These are phyloP conservation scores for Durotheca rogersii DNA, from an alignment of 495 filamentous ascomycete genomes.

Conservation along the genomic window DNA sequence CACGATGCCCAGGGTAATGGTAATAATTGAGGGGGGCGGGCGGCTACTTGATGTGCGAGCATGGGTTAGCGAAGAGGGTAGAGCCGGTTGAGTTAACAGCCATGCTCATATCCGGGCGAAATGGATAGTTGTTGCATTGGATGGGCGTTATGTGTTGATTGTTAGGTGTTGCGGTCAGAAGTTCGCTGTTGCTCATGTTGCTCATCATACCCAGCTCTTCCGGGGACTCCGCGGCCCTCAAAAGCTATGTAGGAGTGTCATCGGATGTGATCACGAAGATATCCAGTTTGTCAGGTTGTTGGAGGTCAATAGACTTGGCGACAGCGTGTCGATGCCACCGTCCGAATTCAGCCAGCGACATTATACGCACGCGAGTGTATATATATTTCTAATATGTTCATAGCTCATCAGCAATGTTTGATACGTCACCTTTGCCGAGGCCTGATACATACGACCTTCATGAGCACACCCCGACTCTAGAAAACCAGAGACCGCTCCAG, in stretches of 20 bases:
- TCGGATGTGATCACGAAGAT: slow-evolving; percentile 27
- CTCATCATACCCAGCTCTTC: slow-evolving; percentile 21
- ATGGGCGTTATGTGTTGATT: slow-evolving; percentile 26
- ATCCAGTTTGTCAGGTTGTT: slow-evolving; percentile 12
- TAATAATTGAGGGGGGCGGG: slow-evolving; percentile 1
- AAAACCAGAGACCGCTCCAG: no score
- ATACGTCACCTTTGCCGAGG: no score
- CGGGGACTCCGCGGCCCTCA: slow-evolving; percentile 4
- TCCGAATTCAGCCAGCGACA: no score
- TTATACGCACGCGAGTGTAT: no score
- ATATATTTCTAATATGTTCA: no score
- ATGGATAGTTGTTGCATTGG: slow-evolving; percentile 24
- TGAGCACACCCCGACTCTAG: no score
- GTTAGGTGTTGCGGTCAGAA: slow-evolving; percentile 12
- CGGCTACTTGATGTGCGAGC: background rate
- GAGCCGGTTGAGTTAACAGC: background rate
- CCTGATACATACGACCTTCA: no score
- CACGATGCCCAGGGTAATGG: slow-evolving; percentile 11
- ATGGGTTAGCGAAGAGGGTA: background rate
- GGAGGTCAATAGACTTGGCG: no score
- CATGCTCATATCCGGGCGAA: slow-evolving; percentile 8
- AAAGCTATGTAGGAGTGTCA: slow-evolving; percentile 18
- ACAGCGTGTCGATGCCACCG: no score
- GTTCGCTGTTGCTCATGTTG: no score
- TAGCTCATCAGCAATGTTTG: no score